Conservation (phyloP, 306 rosid genomes). For the Castanea crenata region DNA sequence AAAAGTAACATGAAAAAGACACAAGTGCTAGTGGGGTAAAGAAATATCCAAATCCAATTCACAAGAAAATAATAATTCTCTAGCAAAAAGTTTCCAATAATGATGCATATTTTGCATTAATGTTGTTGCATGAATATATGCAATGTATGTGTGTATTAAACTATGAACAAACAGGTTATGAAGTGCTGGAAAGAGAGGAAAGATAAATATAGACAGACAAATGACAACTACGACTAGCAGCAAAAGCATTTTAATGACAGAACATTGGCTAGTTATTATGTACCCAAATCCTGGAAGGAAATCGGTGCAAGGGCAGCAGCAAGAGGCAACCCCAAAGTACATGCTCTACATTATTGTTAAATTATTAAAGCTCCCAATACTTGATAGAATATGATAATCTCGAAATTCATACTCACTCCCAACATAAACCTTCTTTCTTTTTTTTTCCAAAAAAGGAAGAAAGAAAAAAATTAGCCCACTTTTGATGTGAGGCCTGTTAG, state of each 20-base stretch:
- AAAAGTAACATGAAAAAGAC: background rate
- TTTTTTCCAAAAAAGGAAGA: background rate
- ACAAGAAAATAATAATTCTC: constrained; percentile 16
- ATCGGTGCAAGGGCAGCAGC: constrained; percentile 51
- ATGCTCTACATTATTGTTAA: constrained; percentile 45
- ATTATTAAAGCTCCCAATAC: constrained; percentile 43
- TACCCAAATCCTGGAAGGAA: constrained; percentile 33
- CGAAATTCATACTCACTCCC: background rate
- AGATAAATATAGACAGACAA: constrained; percentile 41
- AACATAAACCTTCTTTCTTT: background rate
- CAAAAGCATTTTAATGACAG: constrained; percentile 38
- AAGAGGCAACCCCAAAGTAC: constrained; percentile 45
- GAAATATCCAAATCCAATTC: constrained; percentile 11
- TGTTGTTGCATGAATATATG: constrained; percentile 24
- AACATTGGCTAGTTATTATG: constrained; percentile 30
- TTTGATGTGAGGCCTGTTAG: background rate
- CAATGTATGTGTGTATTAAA: constrained; percentile 20
- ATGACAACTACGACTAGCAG: constrained; percentile 55
- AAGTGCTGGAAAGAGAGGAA: constrained; percentile 75
- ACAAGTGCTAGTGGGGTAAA: background rate
- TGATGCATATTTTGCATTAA: constrained; percentile 17
- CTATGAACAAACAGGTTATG: constrained; percentile 46
- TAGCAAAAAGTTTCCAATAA: constrained; percentile 12
- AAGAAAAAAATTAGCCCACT: background rate
- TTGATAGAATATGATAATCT: background rate